Base-by-base conservation (phyloP, 2,329 filamentous ascomycete genomes). In the Emmonsiellopsis sp. region DNA sequence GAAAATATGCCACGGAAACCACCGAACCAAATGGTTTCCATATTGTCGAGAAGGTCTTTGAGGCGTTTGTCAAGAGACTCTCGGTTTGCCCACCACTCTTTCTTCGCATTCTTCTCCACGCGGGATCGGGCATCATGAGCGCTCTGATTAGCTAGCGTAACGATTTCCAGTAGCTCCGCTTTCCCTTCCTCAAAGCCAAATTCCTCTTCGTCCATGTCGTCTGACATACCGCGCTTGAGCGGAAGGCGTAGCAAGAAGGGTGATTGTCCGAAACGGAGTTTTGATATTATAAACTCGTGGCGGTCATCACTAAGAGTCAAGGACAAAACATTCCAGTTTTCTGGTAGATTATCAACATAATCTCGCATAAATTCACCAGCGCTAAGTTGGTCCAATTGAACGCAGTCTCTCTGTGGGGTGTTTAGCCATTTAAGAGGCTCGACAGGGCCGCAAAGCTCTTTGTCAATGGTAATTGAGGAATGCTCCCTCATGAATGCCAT, bases 1-100 rank as follows among this genome's bases (percentile, higher is more conserved):
- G 89, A 91, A 65, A 98, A 92, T n/a, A 98, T 85, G 13, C 92
- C 91, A 54, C 84, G 86, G 77, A 98, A 98, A 0, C 93, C 93
- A 48, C 92, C 91, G 5, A 98, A 81, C 93, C 93, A 98, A 20
- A 93, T 84, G 57, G 87, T 86, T 69, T 98, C 92, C 40, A 98
- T 86, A 55, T 89, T 94, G 52, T 84, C 77, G 1, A 98, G 76
- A 8, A 98, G 79, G 50, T 87, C 84, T 57, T 82, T 84, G 26
- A 98, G 77, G 8, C 89, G 83, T 34, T 74, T 73, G 65, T 98
- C 93, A 13, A 98, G 76, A 2, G 79, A 80, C 68, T 93, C 86
- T 11, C 94, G 82, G 65, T 91, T 86, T 4, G 80, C 81, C 91
- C 93, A 98, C 93, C 93, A 98, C 46, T 84, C 84, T 40, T 81